These are phyloP conservation scores for Rheum nobile DNA, from an alignment of 148 eudicot genomes.

Conservation along the genomic window DNA sequence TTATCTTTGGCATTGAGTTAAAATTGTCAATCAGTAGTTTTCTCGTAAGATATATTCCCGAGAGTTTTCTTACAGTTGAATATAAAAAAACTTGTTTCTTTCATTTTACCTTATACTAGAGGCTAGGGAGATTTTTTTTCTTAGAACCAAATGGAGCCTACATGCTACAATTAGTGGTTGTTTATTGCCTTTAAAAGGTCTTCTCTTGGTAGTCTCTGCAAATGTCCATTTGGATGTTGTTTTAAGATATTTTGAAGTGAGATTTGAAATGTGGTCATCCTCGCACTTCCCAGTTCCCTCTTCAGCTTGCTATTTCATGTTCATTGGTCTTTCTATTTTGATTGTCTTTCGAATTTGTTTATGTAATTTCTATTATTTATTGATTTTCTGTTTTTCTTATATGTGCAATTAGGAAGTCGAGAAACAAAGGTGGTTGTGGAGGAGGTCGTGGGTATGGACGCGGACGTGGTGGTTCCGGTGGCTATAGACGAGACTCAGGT, in stretches of 20 bases:
- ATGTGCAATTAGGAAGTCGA: slow-evolving; percentile 49
- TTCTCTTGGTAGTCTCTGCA: too few relatives aligned
- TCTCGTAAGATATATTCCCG: background rate
- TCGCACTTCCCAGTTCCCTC: background rate
- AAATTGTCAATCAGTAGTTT: background rate
- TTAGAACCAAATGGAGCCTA: background rate
- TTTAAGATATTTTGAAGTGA: background rate
- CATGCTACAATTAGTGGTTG: background rate
- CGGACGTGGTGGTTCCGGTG: slow-evolving; percentile 41
- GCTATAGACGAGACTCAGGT: slow-evolving; percentile 28
- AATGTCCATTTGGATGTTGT: too few relatives aligned
- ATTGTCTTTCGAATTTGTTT: background rate
- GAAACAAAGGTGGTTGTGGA: slow-evolving; percentile 41
- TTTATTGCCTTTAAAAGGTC: background rate
- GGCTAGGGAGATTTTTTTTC: background rate
- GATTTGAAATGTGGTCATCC: background rate
- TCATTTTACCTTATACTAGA: background rate
- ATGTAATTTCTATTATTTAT: background rate
- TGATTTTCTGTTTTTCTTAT: background rate
- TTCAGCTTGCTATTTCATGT: background rate
- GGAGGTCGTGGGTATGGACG: slow-evolving; percentile 48
- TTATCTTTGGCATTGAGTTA: background rate
- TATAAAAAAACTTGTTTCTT: background rate
- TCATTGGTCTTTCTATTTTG: background rate
- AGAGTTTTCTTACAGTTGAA: background rate